phyloP scores from a whole-genome alignment of 2,329 filamentous ascomycete species.

The Penicillium sp. region DNA sequence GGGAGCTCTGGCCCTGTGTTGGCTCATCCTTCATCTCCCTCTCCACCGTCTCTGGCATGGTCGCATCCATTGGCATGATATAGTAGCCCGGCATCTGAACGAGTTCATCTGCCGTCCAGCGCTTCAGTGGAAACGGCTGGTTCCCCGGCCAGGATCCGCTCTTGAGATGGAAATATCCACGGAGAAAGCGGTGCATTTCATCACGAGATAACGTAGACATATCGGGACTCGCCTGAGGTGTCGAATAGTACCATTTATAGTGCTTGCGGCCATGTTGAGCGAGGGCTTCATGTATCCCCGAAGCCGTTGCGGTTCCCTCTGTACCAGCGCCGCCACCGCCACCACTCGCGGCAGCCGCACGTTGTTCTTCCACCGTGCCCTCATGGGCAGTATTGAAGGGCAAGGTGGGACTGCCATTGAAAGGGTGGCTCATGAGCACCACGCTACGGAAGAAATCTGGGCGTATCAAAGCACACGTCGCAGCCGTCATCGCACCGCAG shows the following conservation, averaged over 20 bases:
- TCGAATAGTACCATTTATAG: slow-evolving; percentile 65
- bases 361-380: slow-evolving; percentile 4
- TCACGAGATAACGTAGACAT: slow-evolving; percentile 45
- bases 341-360: slow-evolving; percentile 13
- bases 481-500: slow-evolving; percentile 65
- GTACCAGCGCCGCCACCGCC: slow-evolving; percentile 14
- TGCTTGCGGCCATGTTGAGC: slow-evolving; percentile 63
- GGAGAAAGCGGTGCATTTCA: slow-evolving; percentile 62
- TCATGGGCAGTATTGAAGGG: slow-evolving; percentile 53
- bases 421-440: slow-evolving; percentile 68
- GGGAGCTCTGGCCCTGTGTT: slow-evolving; percentile 39
- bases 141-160: slow-evolving; percentile 64
- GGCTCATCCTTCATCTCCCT: slow-evolving; percentile 58
- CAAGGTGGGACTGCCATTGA: slow-evolving; percentile 57
- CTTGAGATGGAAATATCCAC: slow-evolving; percentile 71
- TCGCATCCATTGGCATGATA: slow-evolving; percentile 62
- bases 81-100: slow-evolving; percentile 69
- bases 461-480: slow-evolving; percentile 63
- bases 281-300: slow-evolving; percentile 61
- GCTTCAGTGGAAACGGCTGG: slow-evolving; percentile 56
- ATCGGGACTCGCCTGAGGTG: slow-evolving; percentile 39
- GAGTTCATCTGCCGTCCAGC: slow-evolving; percentile 62
- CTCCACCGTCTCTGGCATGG: slow-evolving; percentile 63
- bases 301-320: slow-evolving; percentile 25
- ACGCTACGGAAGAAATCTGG: slow-evolving; percentile 67